Evolutionary conservation across 495 filamentous ascomycete genomes (phyloP), one percentile per base, ranked within the genome.

Genomic region (Usnea hakonensis): DNA sequence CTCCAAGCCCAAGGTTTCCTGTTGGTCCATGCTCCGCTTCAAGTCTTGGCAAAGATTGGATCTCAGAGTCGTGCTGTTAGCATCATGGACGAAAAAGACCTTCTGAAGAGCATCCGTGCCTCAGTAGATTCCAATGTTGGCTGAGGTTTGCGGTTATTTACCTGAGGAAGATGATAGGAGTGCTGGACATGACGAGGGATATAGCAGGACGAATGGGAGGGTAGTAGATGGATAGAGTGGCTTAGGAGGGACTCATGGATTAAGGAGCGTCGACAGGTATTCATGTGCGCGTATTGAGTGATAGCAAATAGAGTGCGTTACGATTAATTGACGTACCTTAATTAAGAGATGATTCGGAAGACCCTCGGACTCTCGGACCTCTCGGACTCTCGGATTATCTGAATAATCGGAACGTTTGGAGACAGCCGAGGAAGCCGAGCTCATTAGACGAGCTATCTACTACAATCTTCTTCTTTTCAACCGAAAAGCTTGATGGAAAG

Each of bases 1-100:
- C 28, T 57, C 64, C 30, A 65, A 37, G 33, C 23, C 54, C n/a
- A 65, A 58, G 36, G 63, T 61, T 35, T 55, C 57, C n/a, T 65
- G 53, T 19, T 17, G 38, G 7, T 62, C 57, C 63, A 64, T 64
- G 55, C 36, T 40, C 19, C 26, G 26, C 21, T 54, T 61, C 44
- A 52, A 2, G 16, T 14, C 19, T n/a, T 10, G 37, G 28, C 46
- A 53, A 23, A 63, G 37, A 35, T 33, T 46, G 26, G 17, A 13
- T 19, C 36, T 50, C 36, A 54, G 19, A 21, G 1, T 5, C 8
- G 44, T 40, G 50, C 54, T 44, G 19, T 50, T 26, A 55, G 28
- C 28, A 55, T 61, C 16, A 5, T 28, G 59, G 2, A 11, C 3
- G 16, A 17, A 23, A 35, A 7, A 14, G 13, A 28, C 43, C 35